phyloP scores from a whole-genome alignment of 2,329 filamentous ascomycete genomes.

The Aspergillus jensenii region DNA sequence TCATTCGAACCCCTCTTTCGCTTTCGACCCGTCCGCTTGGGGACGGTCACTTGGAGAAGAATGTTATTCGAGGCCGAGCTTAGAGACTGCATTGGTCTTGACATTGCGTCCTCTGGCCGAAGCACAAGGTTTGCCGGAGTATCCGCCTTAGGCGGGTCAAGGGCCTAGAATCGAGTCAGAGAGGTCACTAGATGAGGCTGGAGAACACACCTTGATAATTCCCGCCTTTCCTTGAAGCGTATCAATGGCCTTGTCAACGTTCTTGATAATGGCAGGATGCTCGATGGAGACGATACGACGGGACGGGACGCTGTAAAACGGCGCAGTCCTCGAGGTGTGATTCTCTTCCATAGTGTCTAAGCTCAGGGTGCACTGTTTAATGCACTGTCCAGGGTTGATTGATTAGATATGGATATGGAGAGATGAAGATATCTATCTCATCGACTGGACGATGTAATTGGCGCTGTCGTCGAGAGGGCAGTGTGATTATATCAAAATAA shows the following conservation, averaged over 20 bases:
- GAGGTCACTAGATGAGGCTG: neutral
- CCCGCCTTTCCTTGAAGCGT: slow-evolving; percentile 60
- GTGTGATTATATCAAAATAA: too few species aligned
- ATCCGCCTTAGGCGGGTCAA: slow-evolving; percentile 47
- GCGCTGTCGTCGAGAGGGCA: too few species aligned
- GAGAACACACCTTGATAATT: slow-evolving; percentile 50
- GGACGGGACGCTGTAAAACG: slow-evolving; percentile 53
- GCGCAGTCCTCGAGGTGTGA: slow-evolving; percentile 35
- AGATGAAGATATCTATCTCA: too few species aligned
- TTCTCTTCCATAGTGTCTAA: slow-evolving; percentile 22
- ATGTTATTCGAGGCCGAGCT: slow-evolving; percentile 78
- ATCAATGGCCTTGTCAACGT: slow-evolving; percentile 62
- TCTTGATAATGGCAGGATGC: slow-evolving; percentile 65
- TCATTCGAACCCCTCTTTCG: slow-evolving; percentile 74
- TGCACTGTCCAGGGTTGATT: neutral
- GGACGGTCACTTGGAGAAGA: slow-evolving; percentile 81
- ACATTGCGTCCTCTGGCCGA: slow-evolving; percentile 74
- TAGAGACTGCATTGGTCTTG: slow-evolving; percentile 74
- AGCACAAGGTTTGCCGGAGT: slow-evolving; percentile 68
- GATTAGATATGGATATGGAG: neutral
- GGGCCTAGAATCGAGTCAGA: slow-evolving; percentile 35
- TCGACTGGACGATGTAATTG: too few species aligned
- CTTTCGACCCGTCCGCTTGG: slow-evolving; percentile 81
- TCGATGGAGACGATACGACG: slow-evolving; percentile 61
- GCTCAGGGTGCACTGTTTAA: neutral